Conservation (phyloP, 1,284 basidiomycete species). For the Vanrija pseudolonga region DNA sequence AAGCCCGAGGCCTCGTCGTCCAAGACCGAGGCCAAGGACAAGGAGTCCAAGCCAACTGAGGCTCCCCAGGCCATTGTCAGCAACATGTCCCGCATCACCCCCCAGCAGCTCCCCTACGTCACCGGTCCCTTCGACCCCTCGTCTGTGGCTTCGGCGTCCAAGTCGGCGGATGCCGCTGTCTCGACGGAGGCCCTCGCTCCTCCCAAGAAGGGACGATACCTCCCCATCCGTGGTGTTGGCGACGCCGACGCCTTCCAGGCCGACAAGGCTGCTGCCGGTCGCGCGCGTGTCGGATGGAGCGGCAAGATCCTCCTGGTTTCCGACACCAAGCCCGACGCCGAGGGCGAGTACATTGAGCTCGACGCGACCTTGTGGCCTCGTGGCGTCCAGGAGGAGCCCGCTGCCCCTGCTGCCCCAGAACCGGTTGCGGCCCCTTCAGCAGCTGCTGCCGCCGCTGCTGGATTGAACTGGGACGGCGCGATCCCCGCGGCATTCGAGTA, state of each 20-base stretch:
- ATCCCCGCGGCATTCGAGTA: constrained; percentile 58
- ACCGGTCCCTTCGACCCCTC: constrained; percentile 37
- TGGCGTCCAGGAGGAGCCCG: constrained; percentile 48
- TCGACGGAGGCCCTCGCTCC: neutral
- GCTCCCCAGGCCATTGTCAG: constrained; percentile 69
- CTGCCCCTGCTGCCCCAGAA: constrained; percentile 25
- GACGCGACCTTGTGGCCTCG: constrained; percentile 52
- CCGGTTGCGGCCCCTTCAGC: constrained; percentile 32
- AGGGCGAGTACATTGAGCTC: constrained; percentile 64
- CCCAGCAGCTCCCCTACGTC: constrained; percentile 80
- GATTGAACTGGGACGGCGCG: constrained; percentile 64
- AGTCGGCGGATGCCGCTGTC: neutral
- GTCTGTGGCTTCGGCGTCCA: neutral
- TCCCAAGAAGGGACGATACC: constrained; percentile 17
- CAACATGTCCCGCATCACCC: constrained; percentile 92
- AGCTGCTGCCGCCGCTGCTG: constrained; percentile 28
- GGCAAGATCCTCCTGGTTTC: constrained; percentile 77
- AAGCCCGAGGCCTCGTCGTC: constrained; percentile 39
- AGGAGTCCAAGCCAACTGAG: constrained; percentile 59
- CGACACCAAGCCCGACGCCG: constrained; percentile 52
- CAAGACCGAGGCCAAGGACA: constrained; percentile 46
- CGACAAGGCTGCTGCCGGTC: constrained; percentile 17
- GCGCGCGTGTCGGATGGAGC: constrained; percentile 16
- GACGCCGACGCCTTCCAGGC: constrained; percentile 13
- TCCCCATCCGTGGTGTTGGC: constrained; percentile 16